These are phyloP conservation scores for Hippophae rhamnoides DNA, from an alignment of 306 rosid genomes.

Conservation along the genomic window DNA sequence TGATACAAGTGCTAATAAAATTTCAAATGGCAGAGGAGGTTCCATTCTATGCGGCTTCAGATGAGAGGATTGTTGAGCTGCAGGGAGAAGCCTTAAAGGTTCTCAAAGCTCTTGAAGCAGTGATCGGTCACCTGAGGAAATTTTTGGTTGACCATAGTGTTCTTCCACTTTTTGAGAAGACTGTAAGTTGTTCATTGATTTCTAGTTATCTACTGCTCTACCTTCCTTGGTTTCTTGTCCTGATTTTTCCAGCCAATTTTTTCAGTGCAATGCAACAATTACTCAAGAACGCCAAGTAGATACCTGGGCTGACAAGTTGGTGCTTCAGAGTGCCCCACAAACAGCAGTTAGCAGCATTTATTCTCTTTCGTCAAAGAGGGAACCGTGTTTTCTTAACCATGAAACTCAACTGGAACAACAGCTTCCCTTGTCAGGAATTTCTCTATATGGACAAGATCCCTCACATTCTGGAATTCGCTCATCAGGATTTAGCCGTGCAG, in stretches of 20 bases:
- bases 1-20: not conserved
- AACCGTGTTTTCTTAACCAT: constrained; percentile 52
- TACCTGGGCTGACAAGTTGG: constrained; percentile 57
- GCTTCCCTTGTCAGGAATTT: constrained; percentile 49
- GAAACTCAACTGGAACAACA: constrained; percentile 69
- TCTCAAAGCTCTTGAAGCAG: constrained; percentile 79
- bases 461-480: constrained; percentile 62
- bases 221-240: constrained; percentile 6
- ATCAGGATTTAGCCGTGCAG: constrained; percentile 55
- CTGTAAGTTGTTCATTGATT: constrained; percentile 41
- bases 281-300: constrained; percentile 68
- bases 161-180: constrained; percentile 92
- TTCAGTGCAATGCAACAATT: constrained; percentile 42
- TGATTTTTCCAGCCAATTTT: constrained; percentile 17
- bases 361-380: constrained; percentile 52
- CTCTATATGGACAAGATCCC: constrained; percentile 63
- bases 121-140: constrained; percentile 80
- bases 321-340: constrained; percentile 53
- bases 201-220: not conserved
- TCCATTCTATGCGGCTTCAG: constrained; percentile 75
- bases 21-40: constrained; percentile 56
- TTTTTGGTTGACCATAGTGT: constrained; percentile 93
- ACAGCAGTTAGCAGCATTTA: constrained; percentile 37
- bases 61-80: constrained; percentile 88
- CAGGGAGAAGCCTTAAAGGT: constrained; percentile 91